Conservation (phyloP, 257 asterid genomes). For the Fraxinus excelsior region DNA sequence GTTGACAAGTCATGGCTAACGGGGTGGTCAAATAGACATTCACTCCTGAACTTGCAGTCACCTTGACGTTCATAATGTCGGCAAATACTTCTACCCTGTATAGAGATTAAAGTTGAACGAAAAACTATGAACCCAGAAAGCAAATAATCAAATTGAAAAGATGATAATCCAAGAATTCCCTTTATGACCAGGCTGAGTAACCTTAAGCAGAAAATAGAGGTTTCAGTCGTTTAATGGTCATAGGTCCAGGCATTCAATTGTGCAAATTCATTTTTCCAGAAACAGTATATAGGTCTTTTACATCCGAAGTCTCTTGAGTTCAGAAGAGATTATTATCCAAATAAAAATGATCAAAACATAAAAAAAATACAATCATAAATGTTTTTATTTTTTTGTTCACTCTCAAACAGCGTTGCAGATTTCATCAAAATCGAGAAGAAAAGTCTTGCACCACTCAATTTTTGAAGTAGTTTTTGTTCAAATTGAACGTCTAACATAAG, state of each 20-base stretch:
- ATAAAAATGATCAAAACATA: too few relatives aligned
- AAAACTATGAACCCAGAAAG: neutral
- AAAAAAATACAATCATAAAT: too few relatives aligned
- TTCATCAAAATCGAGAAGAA: too few relatives aligned
- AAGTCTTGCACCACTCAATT: too few relatives aligned
- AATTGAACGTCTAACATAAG: too few relatives aligned
- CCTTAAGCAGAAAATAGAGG: neutral
- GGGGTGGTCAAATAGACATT: conserved; percentile 44
- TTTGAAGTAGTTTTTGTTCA: too few relatives aligned
- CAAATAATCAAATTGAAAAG: neutral
- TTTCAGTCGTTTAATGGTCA: neutral
- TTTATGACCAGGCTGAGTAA: neutral
- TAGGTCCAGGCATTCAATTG: neutral
- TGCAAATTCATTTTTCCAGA: neutral
- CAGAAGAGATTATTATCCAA: neutral
- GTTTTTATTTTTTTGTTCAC: too few relatives aligned
- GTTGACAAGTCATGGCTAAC: conserved; percentile 7
- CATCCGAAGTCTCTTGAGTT: conserved; percentile 1
- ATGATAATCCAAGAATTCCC: neutral
- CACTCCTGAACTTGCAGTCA: conserved; percentile 38
- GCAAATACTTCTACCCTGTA: conserved; percentile 39
- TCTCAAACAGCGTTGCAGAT: too few relatives aligned
- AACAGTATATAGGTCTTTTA: neutral
- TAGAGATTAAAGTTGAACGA: neutral
- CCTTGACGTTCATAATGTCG: conserved; percentile 36